Conservation (phyloP, 768 basidiomycete species). For the Mycena galopus region DNA sequence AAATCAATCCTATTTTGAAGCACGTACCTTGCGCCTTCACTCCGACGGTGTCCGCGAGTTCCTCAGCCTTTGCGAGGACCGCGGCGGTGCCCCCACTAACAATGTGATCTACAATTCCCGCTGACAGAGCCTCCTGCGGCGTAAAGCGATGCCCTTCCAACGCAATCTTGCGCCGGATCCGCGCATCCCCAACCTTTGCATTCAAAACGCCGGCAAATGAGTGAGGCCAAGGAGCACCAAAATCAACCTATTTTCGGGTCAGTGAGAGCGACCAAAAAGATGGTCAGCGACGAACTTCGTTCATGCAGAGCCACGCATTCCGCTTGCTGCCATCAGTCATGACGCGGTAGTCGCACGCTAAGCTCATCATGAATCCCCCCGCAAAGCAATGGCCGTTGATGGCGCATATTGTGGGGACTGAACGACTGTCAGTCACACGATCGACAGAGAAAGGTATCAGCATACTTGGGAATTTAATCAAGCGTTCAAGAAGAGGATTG, state of each 20-base stretch:
- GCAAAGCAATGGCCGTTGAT: slow-evolving; percentile 92
- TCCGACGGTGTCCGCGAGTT: slow-evolving; percentile 68
- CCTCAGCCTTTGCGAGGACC: slow-evolving; percentile 73
- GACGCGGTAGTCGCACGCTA: slow-evolving; percentile 90
- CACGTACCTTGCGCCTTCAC: slow-evolving; percentile 55
- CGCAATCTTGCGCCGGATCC: slow-evolving; percentile 76
- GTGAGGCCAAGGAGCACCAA: slow-evolving; percentile 85
- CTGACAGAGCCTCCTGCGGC: slow-evolving; percentile 73
- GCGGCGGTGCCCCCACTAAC: slow-evolving; percentile 70
- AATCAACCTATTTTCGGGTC: slow-evolving; percentile 63
- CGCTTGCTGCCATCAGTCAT: slow-evolving; percentile 87
- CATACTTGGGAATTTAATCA: slow-evolving; percentile 85
- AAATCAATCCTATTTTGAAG: background rate
- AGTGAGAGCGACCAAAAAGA: background rate
- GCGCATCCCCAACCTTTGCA: slow-evolving; percentile 73
- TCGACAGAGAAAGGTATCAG: slow-evolving; percentile 4
- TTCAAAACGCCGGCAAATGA: slow-evolving; percentile 75
- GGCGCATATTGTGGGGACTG: slow-evolving; percentile 81
- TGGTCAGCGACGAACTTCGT: slow-evolving; percentile 71
- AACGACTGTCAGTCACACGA: background rate
- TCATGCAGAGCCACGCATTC: slow-evolving; percentile 93
- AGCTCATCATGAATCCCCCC: slow-evolving; percentile 81
- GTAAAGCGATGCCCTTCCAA: slow-evolving; percentile 87
- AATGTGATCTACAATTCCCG: slow-evolving; percentile 79
- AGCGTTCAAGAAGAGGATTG: slow-evolving; percentile 76